A percentile compares a stretch with the other conserved stretches of the same genome.
These are phyloP conservation scores for Penicillium glabrum DNA, from an alignment of 2,329 filamentous ascomycete genomes.

Conservation along the genomic window DNA sequence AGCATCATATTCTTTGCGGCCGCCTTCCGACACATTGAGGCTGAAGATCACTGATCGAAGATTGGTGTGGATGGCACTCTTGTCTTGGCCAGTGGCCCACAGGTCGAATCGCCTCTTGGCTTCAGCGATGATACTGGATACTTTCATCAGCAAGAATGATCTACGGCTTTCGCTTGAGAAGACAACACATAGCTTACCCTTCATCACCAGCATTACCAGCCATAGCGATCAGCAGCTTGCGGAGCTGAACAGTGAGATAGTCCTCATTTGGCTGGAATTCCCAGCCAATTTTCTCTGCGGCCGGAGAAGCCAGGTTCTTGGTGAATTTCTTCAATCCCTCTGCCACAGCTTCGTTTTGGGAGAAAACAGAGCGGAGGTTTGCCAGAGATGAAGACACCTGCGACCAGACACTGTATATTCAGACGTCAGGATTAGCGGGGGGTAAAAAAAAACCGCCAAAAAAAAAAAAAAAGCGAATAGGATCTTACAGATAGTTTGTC, in stretches of 20 bases:
- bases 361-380: conserved; percentile 81
- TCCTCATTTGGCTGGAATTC: conserved; percentile 75
- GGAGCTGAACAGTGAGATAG: conserved; percentile 77
- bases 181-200: conserved; percentile 51
- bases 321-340: conserved; percentile 75
- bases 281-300: conserved; percentile 81
- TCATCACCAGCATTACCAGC: conserved; percentile 77
- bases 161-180: not conserved
- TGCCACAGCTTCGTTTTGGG: conserved; percentile 69
- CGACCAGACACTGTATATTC: conserved; percentile 66
- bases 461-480: no score
- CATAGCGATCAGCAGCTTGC: conserved; percentile 74
- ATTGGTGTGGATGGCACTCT: conserved; percentile 73
- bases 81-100: conserved; percentile 68
- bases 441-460: not conserved
- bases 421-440: conserved; percentile 16
- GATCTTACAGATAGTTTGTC: conserved; percentile 68
- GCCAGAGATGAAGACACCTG: conserved; percentile 76
- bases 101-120: conserved; percentile 75
- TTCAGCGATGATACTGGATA: conserved; percentile 64
- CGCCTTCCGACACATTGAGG: conserved; percentile 72
- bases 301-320: conserved; percentile 71
- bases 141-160: not conserved
- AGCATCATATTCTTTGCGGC: conserved; percentile 66
- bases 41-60: conserved; percentile 79